Evolutionary conservation across 78 protist species (phyloP), one percentile per base, ranked within the genome.

Genomic region (Dictyostelium discoideum): DNA sequence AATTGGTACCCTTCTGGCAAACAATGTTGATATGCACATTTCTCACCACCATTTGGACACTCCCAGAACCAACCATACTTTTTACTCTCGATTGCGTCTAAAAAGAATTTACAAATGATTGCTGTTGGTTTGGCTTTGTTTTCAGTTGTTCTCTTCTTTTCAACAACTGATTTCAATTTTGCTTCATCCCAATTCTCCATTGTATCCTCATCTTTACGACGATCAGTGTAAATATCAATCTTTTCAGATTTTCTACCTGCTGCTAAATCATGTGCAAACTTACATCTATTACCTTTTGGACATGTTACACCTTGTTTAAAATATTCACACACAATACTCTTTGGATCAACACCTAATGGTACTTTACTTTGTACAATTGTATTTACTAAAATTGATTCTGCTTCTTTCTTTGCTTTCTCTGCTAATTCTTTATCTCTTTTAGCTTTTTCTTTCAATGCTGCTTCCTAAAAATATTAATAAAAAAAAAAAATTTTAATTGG

Each of bases 31-130:
- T 97, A 96, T 80, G 92, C 29, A 85, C 98, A 97, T 63, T 93
- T 96, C 3, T 78, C 93, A 42, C 96, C 98, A 11, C 94, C 97
- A 39, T 96, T 96, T 46, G 99, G 99, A 73, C 99, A 98, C 48
- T 94, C 97, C 99, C 99, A 98, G 96, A 97, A 97, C 98, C 98
- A 98, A 44, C 99, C 99, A 82, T 98, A 98, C 80, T 90, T 37
- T 32, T 44, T 50, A 32, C 85, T 74, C 88, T 98, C 99, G 29
- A 98, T 80, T 7, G 99, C 99, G 32, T 98, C 98, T 50, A 98
- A 54, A 94, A 98, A 98, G 81, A 50, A 96, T 93, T 98, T 97
- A 92, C 99, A 98, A 42, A 97, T 92, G 46, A 92, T 96, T 24
- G 57, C 67, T 40, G 97, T 92, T 86, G 40, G 46, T 18, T 50